A percentile compares a stretch with the other conserved stretches of the same genome.
Conservation (phyloP, 805 yeast genomes). For the Schizosaccharomyces cryophilus region DNA sequence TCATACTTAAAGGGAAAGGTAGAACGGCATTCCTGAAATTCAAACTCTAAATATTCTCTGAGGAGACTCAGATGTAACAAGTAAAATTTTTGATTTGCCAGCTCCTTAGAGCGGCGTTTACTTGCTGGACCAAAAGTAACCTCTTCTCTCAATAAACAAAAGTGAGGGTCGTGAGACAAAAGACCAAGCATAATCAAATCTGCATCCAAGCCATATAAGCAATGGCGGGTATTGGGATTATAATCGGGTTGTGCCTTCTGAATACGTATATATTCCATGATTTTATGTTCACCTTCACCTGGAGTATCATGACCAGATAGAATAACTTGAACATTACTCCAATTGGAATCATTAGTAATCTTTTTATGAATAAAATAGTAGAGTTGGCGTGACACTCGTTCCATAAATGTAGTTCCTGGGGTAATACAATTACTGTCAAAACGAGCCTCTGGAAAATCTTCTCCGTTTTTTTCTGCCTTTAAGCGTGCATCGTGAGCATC, state of each 20-base stretch:
- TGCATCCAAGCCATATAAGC: slow-evolving; percentile 89
- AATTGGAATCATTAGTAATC: slow-evolving; percentile 59
- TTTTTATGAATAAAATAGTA: slow-evolving; percentile 75
- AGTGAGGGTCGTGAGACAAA: slow-evolving; percentile 86
- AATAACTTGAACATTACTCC: slow-evolving; percentile 57
- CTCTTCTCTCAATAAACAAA: slow-evolving; percentile 81
- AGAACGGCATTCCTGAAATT: slow-evolving; percentile 47
- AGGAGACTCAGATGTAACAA: slow-evolving; percentile 65
- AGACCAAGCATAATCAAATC: slow-evolving; percentile 85
- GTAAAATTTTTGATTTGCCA: slow-evolving; percentile 59
- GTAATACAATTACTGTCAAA: slow-evolving; percentile 85
- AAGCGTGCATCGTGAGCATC: slow-evolving; percentile 65
- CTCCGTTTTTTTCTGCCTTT: slow-evolving; percentile 51
- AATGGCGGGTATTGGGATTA: slow-evolving; percentile 65
- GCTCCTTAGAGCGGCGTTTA: slow-evolving; percentile 19
- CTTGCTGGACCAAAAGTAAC: slow-evolving; percentile 46
- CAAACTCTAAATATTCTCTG: slow-evolving; percentile 75
- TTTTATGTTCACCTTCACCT: slow-evolving; percentile 96
- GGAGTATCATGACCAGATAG: slow-evolving; percentile 91
- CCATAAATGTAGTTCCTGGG: slow-evolving; percentile 95
- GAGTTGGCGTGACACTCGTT: slow-evolving; percentile 53
- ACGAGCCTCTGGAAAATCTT: slow-evolving; percentile 57
- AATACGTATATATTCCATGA: slow-evolving; percentile 72
- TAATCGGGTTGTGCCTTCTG: slow-evolving; percentile 51
- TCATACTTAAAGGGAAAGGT: slow-evolving; percentile 40